Conservation (phyloP, 768 basidiomycete species). For the Suillus lakei region DNA sequence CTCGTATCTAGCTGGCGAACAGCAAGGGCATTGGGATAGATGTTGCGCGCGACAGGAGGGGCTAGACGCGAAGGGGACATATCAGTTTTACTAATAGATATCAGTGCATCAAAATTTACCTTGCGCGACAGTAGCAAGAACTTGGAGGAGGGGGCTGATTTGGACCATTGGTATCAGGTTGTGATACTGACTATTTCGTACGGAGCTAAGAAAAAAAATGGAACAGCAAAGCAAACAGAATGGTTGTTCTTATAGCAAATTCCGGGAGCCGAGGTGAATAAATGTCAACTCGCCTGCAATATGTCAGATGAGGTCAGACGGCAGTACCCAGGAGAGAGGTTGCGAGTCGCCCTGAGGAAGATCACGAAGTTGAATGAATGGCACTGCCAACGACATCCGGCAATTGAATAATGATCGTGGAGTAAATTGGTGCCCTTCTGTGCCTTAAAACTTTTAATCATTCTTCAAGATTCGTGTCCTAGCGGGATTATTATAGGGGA, state of each 20-base stretch:
- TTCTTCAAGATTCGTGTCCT: background rate
- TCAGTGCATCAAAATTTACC: conserved; percentile 11
- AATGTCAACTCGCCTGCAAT: background rate
- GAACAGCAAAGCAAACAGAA: background rate
- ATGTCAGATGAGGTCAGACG: background rate
- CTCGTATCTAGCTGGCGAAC: conserved; percentile 22
- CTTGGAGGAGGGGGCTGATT: conserved; percentile 22
- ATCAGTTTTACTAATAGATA: background rate
- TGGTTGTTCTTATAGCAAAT: background rate
- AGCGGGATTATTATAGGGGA: background rate
- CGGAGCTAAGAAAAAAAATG: background rate
- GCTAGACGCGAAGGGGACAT: background rate
- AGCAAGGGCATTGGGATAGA: conserved; percentile 17
- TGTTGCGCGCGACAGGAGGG: background rate
- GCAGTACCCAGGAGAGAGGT: background rate
- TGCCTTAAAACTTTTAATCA: background rate
- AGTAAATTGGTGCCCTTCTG: background rate
- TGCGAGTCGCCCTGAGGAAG: background rate
- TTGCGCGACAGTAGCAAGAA: conserved; percentile 14
- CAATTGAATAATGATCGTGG: background rate
- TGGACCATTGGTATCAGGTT: conserved; percentile 23
- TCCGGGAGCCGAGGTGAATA: background rate
- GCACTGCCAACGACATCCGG: background rate
- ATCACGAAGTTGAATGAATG: too few species aligned
- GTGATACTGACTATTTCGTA: background rate